These are phyloP conservation scores for Paraphoma sp. DNA, from an alignment of 2,329 filamentous ascomycete species.

Conservation along the genomic window DNA sequence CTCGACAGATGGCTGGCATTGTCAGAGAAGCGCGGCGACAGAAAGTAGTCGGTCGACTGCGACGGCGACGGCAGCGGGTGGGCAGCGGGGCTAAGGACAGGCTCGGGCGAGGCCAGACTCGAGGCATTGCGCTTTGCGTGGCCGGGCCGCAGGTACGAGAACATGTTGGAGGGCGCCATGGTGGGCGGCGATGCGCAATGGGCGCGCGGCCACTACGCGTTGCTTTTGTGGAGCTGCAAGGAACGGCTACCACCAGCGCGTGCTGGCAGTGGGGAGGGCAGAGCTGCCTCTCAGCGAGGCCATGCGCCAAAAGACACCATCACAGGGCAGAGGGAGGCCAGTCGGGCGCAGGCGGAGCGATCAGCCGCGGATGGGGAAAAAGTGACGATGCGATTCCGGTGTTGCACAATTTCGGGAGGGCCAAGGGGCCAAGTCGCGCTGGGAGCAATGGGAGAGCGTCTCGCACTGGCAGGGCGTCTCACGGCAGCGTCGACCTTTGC, in stretches of 20 bases:
- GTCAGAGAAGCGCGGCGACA: conserved; percentile 40
- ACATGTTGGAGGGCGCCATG: conserved; percentile 51
- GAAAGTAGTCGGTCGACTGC: conserved; percentile 36
- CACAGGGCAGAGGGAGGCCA: conserved; percentile 2
- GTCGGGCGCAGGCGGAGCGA: conserved; percentile 7
- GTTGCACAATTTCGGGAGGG: conserved; percentile 28
- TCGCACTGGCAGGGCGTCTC: neutral
- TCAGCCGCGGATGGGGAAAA: conserved; percentile 6
- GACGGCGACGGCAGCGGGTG: conserved; percentile 36
- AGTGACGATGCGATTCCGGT: conserved; percentile 24
- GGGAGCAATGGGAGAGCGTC: neutral
- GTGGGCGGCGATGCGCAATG: conserved; percentile 9
- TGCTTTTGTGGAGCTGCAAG: conserved; percentile 13
- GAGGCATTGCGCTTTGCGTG: conserved; percentile 49
- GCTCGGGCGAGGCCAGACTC: conserved; percentile 42
- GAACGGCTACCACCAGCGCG: conserved; percentile 4
- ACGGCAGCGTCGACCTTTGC: neutral
- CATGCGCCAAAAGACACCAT: conserved; percentile 36
- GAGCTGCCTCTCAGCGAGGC: conserved; percentile 45
- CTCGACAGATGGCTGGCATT: conserved; percentile 34
- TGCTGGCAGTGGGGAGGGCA: conserved; percentile 3
- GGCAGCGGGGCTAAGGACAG: conserved; percentile 31
- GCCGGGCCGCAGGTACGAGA: conserved; percentile 48
- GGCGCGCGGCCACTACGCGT: conserved; percentile 24
- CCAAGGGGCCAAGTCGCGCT: conserved; percentile 3